Evolutionary conservation across 257 asterid species (phyloP).

Genomic region (Ehretia macrophylla): DNA sequence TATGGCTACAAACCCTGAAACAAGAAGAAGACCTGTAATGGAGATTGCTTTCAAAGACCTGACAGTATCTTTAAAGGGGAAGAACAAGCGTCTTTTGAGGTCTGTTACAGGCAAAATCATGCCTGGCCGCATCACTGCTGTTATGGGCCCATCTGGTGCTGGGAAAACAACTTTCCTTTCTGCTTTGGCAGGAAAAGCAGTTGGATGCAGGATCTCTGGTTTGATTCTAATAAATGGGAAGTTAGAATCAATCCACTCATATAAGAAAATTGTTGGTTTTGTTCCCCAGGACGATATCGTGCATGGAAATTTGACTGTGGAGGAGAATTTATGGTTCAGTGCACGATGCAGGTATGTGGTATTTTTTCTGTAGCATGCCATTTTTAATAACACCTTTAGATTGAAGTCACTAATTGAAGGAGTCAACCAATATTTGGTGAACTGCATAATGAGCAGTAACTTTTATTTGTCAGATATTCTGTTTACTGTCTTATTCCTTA

Average conservation of each 20-base stretch:
- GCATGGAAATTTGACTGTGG: constrained; percentile 92
- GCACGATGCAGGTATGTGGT: constrained; percentile 78
- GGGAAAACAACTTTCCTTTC: constrained; percentile 96
- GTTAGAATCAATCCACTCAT: constrained; percentile 64
- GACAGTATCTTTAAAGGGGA: constrained; percentile 69
- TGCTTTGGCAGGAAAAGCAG: constrained; percentile 86
- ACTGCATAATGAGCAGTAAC: not conserved
- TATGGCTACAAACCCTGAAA: constrained; percentile 47
- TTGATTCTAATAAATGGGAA: constrained; percentile 61
- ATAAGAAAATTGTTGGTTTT: constrained; percentile 78
- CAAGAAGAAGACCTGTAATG: constrained; percentile 53
- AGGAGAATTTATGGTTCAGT: constrained; percentile 97
- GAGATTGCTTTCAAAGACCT: constrained; percentile 69
- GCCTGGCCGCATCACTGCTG: constrained; percentile 91
- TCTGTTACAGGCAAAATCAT: constrained; percentile 68
- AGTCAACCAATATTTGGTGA: too few species aligned
- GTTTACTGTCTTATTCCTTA: too few species aligned
- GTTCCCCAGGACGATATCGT: constrained; percentile 98
- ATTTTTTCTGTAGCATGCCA: constrained; percentile 1
- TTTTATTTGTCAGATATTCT: too few species aligned
- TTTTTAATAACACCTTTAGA: not conserved
- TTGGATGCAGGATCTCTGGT: constrained; percentile 75
- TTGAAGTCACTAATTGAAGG: not conserved
- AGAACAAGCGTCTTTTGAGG: constrained; percentile 65
- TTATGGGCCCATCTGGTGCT: constrained; percentile 99